Evolutionary conservation across 257 asterid genomes (phyloP).

Genomic region (Nicotiana noctiflora): DNA sequence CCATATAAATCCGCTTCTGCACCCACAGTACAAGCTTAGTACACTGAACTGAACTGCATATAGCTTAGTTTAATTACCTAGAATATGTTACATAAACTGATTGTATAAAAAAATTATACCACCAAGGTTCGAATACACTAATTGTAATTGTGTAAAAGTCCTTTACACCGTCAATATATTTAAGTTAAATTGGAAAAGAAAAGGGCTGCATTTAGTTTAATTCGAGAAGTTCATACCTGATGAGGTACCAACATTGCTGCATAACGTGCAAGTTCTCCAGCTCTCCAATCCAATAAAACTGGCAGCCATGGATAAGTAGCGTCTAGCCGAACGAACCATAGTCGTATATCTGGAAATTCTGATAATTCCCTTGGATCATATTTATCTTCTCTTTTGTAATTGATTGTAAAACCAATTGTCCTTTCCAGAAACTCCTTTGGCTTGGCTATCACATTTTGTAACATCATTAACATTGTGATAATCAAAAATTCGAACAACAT

Average conservation of each 20-base stretch:
- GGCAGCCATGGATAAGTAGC: slow-evolving; percentile 83
- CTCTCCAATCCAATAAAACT: slow-evolving; percentile 79
- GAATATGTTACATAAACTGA: not conserved
- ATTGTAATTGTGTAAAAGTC: not conserved
- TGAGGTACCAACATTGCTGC: slow-evolving; percentile 94
- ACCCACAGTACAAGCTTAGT: not conserved
- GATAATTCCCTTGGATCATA: slow-evolving; percentile 68
- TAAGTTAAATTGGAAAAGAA: not conserved
- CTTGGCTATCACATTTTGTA: slow-evolving; percentile 28
- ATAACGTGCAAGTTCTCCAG: slow-evolving; percentile 89
- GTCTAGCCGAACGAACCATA: slow-evolving; percentile 77
- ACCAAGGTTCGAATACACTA: too few species aligned
- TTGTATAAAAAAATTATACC: too few species aligned
- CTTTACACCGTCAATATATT: not conserved
- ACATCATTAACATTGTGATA: not conserved
- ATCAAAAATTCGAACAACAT: not conserved
- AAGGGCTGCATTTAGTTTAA: not conserved
- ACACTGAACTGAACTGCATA: too few species aligned
- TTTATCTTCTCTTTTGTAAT: slow-evolving; percentile 57
- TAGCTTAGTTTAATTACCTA: not conserved
- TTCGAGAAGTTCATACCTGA: slow-evolving; percentile 37
- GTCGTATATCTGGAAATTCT: slow-evolving; percentile 76
- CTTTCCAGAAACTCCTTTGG: slow-evolving; percentile 60
- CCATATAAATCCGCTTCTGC: too few species aligned
- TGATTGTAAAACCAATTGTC: slow-evolving; percentile 67